phyloP scores from a whole-genome alignment of 2,329 filamentous ascomycete genomes.

The Amauroascus verrucosus region DNA sequence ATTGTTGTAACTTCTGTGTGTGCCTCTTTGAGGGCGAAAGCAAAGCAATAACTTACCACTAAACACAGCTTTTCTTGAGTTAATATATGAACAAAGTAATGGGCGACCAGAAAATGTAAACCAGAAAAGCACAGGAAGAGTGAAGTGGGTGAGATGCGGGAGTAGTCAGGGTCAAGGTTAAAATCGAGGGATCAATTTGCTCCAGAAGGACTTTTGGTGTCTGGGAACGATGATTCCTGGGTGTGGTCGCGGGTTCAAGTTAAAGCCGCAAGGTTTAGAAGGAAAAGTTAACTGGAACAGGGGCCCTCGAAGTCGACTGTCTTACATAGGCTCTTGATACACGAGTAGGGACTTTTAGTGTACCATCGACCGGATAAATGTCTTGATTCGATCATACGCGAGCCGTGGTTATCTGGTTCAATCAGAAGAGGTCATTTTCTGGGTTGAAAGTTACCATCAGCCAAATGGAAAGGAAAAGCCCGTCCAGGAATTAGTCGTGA shows the following conservation, averaged over 20 bases:
- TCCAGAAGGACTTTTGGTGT: background rate
- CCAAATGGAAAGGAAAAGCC: background rate
- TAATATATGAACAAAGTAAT: background rate
- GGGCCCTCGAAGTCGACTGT: conserved; percentile 1
- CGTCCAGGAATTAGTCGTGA: background rate
- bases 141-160: background rate
- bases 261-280: conserved; percentile 8
- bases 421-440: background rate
- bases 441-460: conserved; percentile 4
- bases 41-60: background rate
- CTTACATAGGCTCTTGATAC: conserved; percentile 8
- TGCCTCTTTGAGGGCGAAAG: background rate
- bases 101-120: background rate
- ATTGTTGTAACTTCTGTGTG: background rate
- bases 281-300: background rate
- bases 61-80: background rate
- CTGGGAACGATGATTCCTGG: background rate
- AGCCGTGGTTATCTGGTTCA: background rate
- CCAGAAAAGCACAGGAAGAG: background rate
- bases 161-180: conserved; percentile 4
- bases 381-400: conserved; percentile 4
- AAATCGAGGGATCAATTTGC: background rate
- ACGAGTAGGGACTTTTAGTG: conserved; percentile 6
- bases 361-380: conserved; percentile 3
- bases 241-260: conserved; percentile 2